These are phyloP conservation scores for Cercospora sp. DNA, from an alignment of 2,329 filamentous ascomycete species.

Conservation along the genomic window DNA sequence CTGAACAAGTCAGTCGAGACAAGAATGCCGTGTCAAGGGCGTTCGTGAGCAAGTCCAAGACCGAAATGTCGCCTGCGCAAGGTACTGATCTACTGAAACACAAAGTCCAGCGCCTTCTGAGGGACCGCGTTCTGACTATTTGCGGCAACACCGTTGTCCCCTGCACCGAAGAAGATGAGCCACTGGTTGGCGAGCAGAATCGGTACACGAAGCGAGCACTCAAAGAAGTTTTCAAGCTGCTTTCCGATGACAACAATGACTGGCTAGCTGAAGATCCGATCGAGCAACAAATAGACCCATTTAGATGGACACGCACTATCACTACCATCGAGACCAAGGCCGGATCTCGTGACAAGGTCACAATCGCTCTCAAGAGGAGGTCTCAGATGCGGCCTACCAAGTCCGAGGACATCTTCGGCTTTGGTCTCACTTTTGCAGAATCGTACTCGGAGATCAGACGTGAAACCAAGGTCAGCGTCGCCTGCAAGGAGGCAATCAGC, in stretches of 20 bases:
- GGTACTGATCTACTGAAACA: not conserved
- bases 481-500: not conserved
- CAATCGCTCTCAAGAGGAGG: not conserved
- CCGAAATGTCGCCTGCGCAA: not conserved
- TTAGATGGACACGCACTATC: not conserved
- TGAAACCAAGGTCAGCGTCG: not conserved
- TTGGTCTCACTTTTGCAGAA: not conserved
- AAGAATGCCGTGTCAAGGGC: not conserved
- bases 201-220: not conserved
- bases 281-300: not conserved
- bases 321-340: not conserved
- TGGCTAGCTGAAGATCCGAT: not conserved
- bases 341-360: not conserved
- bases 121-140: not conserved
- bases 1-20: not conserved
- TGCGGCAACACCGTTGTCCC: not conserved
- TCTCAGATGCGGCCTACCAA: not conserved
- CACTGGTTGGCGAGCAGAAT: not conserved
- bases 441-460: not conserved
- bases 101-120: not conserved
- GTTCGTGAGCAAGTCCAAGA: not conserved
- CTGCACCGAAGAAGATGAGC: not conserved
- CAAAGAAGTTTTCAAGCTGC: not conserved
- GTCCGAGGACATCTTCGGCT: not conserved
- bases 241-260: not conserved